Evolutionary conservation across 768 basidiomycete genomes (phyloP), one percentile per base, ranked within the genome.

Genomic region (Paxillus ammoniavirescens): DNA sequence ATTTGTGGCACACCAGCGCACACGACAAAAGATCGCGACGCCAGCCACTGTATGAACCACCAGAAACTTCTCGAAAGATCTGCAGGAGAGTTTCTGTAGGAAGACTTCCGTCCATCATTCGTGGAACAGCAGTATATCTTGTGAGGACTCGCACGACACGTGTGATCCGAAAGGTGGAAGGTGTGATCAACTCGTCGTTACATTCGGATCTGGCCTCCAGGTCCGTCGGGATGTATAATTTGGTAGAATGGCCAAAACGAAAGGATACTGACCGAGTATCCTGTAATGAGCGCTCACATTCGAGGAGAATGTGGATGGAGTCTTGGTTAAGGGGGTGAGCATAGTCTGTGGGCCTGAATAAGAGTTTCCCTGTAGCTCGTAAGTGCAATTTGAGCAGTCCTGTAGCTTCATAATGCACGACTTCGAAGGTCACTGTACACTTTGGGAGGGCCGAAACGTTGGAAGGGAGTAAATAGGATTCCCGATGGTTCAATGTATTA

Each of bases 351-450:
- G 17, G 30, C 18, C 45, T 47, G 45, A 47, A 9, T 8, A 47
- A n/a, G 6, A 33, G n/a, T 14, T 35, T 38, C n/a, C 37, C 45
- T 3, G 33, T 12, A 30, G 18, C 12, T 10, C n/a, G 12, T 17
- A 21, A 5, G 30, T 7, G 17, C n/a, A 10, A 13, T 10, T 10
- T 31, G n/a, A 33, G 9, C 15, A 2, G 30, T 8, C 17, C 17
- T 9, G 31, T 8, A 5, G 37, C 13, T 38, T 38, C 37, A 15
- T 38, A 5, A 17, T 38, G 37, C 2, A 28, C 53, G 12, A 65
- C 61, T 54, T 65, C 61, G 26, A 65, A 65, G 4, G 56, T 58
- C 38, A 63, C 37, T 2, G 54, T 63, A 21, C 65, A 54, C 23
- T 8, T 61, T 10, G 64, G 64, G 2, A 66, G 61, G 6, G 56